phyloP scores from a whole-genome alignment of 352 stramenopile species.

The Globisporangium cederbergense region DNA sequence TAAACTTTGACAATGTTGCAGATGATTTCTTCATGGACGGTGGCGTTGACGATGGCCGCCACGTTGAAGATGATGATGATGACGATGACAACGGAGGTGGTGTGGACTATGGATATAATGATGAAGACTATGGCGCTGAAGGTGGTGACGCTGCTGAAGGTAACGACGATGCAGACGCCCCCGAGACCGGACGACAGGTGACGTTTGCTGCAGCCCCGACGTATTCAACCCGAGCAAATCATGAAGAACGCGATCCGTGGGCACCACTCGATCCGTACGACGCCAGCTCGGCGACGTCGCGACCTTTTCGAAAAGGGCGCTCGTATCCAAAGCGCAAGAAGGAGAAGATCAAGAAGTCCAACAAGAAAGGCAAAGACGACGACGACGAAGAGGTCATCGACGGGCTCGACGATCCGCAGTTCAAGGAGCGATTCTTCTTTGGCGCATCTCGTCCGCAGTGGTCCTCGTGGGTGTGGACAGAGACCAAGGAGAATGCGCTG shows the following conservation, averaged over 20 bases:
- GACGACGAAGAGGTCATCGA: slow-evolving; percentile 41
- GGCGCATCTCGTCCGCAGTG: slow-evolving; percentile 48
- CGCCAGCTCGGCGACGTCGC: slow-evolving; percentile 51
- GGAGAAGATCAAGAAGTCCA: slow-evolving; percentile 30
- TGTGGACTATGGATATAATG: slow-evolving; percentile 14
- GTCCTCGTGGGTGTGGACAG: slow-evolving; percentile 71
- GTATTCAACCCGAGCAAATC: neutral
- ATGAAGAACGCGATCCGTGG: slow-evolving; percentile 62
- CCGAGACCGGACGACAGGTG: slow-evolving; percentile 3
- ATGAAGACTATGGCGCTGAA: slow-evolving; percentile 8
- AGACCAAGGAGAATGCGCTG: slow-evolving; percentile 44
- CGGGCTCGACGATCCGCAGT: slow-evolving; percentile 56
- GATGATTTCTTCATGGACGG: slow-evolving; percentile 31
- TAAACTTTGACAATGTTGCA: slow-evolving; percentile 44
- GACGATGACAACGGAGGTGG: slow-evolving; percentile 33
- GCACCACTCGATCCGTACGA: slow-evolving; percentile 73
- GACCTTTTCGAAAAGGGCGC: slow-evolving; percentile 71
- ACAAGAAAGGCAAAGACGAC: slow-evolving; percentile 29
- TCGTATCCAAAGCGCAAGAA: slow-evolving; percentile 59
- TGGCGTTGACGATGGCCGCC: slow-evolving; percentile 23
- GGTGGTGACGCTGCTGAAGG: neutral
- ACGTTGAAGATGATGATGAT: slow-evolving; percentile 25
- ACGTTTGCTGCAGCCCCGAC: slow-evolving; percentile 6
- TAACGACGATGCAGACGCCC: neutral
- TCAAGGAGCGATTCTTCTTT: slow-evolving; percentile 63